These are phyloP conservation scores for Paramecium pentaurelia DNA, from an alignment of 73 alveolate species.

Conservation along the genomic window DNA sequence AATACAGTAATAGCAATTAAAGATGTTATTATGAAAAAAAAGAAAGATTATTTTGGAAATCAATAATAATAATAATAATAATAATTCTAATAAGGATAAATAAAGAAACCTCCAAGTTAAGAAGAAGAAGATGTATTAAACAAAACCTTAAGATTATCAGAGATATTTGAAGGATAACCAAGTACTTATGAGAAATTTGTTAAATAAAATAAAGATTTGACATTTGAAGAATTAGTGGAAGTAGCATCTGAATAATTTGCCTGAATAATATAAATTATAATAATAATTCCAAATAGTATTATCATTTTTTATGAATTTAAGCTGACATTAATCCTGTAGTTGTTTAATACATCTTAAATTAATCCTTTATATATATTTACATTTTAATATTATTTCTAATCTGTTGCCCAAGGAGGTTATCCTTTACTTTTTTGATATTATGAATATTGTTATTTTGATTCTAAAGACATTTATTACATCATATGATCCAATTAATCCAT, in stretches of 20 bases:
- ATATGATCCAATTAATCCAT: neutral
- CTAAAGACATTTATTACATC: conserved; percentile 2
- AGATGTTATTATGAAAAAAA: neutral
- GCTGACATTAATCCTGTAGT: neutral
- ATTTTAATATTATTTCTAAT: neutral
- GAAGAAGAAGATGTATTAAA: neutral
- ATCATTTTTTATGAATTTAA: neutral
- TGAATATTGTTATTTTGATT: neutral
- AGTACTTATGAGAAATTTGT: conserved; percentile 1
- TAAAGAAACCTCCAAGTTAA: neutral
- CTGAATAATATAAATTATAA: neutral
- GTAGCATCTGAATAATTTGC: neutral
- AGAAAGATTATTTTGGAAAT: neutral
- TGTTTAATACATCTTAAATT: neutral
- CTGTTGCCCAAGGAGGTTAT: conserved; percentile 14
- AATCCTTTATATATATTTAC: conserved; percentile 43
- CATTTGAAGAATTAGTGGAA: neutral
- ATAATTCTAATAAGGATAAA: neutral
- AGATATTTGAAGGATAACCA: neutral
- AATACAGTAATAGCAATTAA: neutral
- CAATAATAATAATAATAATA: neutral
- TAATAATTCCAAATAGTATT: neutral
- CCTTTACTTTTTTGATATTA: neutral
- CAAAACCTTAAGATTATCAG: neutral
- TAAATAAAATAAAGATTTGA: neutral